Percentiles rank a stretch among this genome's conserved stretches.
These are phyloP conservation scores for Vickermania ingenoplastis DNA, from an alignment of 208 protist genomes.

Conservation along the genomic window DNA sequence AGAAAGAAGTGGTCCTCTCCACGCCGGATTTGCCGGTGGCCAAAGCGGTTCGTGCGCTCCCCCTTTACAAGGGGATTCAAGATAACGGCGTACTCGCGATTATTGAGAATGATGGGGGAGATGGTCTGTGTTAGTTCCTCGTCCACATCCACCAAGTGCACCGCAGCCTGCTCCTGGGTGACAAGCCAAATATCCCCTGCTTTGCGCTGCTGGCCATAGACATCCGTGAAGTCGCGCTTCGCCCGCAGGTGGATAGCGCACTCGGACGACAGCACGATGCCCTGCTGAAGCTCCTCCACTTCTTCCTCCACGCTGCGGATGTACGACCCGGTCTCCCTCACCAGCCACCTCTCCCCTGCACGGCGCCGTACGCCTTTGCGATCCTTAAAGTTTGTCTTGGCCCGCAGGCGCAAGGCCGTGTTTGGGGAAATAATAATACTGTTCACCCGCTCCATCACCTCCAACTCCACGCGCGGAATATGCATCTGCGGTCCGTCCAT, in stretches of 20 bases:
- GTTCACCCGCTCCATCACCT: constrained; percentile 54
- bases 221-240: constrained; percentile 64
- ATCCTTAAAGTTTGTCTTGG: constrained; percentile 69
- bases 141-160: constrained; percentile 81
- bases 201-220: constrained; percentile 59
- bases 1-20: constrained; percentile 93
- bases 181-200: constrained; percentile 87
- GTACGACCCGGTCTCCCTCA: constrained; percentile 73
- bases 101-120: constrained; percentile 67
- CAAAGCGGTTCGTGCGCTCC: constrained; percentile 62
- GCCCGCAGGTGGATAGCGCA: constrained; percentile 81
- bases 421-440: constrained; percentile 74
- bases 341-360: constrained; percentile 88
- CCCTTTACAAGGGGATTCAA: constrained; percentile 70
- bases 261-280: constrained; percentile 64
- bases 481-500: constrained; percentile 87
- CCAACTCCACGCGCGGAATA: constrained; percentile 78
- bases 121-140: constrained; percentile 71
- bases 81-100: constrained; percentile 90
- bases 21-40: constrained; percentile 71
- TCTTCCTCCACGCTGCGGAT: constrained; percentile 83
- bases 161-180: constrained; percentile 62
- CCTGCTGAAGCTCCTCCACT: constrained; percentile 55
- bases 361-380: constrained; percentile 34
- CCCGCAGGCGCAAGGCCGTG: constrained; percentile 77